phyloP scores from a whole-genome alignment of 2,329 filamentous ascomycete genomes.

The Fusarium annulatum region DNA sequence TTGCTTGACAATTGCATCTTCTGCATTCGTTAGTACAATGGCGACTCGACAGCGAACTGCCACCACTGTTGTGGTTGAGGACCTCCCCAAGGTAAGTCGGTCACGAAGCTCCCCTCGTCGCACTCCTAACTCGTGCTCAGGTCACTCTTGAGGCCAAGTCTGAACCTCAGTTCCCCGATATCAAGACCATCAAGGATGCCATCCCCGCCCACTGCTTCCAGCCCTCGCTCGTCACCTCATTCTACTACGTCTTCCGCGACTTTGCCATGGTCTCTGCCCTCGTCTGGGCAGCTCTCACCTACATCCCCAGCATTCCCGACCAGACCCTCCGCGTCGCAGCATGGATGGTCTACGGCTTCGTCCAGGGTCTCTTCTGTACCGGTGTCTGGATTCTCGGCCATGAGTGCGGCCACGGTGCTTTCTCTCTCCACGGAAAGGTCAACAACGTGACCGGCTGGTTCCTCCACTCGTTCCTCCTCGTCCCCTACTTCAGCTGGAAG shows the following conservation, averaged over 20 bases:
- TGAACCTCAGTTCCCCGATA: slow-evolving; percentile 43
- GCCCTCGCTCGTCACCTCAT: slow-evolving; percentile 62
- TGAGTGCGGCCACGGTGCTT: slow-evolving; percentile 76
- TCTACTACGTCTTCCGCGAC: slow-evolving; percentile 68
- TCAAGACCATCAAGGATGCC: slow-evolving; percentile 52
- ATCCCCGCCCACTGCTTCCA: slow-evolving; percentile 73
- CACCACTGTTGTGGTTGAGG: slow-evolving; percentile 38
- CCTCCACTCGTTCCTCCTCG: slow-evolving; percentile 73
- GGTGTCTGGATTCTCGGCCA: slow-evolving; percentile 78
- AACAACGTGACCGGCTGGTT: slow-evolving; percentile 73
- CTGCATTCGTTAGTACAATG: slow-evolving; percentile 27
- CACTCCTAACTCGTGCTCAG: slow-evolving; percentile 18
- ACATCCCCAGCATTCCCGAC: slow-evolving; percentile 63
- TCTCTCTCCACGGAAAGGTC: slow-evolving; percentile 65
- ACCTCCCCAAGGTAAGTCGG: slow-evolving; percentile 25
- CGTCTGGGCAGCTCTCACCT: slow-evolving; percentile 62
- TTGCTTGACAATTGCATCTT: not conserved
- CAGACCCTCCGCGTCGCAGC: slow-evolving; percentile 56
- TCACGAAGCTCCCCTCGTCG: not conserved
- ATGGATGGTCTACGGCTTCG: slow-evolving; percentile 70
- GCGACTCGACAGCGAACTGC: slow-evolving; percentile 43
- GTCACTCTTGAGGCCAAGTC: slow-evolving; percentile 34
- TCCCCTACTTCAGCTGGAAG: slow-evolving; percentile 80
- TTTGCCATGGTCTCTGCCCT: slow-evolving; percentile 60
- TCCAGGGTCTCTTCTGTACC: slow-evolving; percentile 73